Conservation (phyloP, 257 asterid genomes). For the Ocimum tenuiflorum region DNA sequence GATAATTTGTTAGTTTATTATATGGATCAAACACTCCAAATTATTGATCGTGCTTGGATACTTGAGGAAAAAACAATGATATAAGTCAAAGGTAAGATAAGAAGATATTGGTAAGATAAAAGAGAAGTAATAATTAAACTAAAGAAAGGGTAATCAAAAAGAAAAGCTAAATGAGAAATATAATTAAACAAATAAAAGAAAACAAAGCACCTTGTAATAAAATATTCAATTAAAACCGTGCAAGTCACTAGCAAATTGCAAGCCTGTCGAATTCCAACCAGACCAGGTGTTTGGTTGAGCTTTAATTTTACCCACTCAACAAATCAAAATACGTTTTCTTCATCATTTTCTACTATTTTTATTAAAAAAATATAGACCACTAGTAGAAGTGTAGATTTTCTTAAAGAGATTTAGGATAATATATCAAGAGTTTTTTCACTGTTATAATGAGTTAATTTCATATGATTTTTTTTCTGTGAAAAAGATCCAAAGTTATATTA, state of each 20-base stretch:
- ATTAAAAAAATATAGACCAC: too few species aligned
- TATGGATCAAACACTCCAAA: too few species aligned
- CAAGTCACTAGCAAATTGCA: constrained; percentile 21
- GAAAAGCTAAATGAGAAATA: neutral
- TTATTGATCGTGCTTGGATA: too few species aligned
- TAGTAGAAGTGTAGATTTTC: too few species aligned
- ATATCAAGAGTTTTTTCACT: too few species aligned
- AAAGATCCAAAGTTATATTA: too few species aligned
- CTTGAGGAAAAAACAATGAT: neutral
- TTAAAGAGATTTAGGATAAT: too few species aligned
- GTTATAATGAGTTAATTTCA: too few species aligned
- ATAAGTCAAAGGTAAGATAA: neutral
- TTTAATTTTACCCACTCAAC: constrained; percentile 24
- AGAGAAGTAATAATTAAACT: neutral
- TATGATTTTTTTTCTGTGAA: too few species aligned
- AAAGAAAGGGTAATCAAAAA: neutral
- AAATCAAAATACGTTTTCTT: constrained; percentile 3
- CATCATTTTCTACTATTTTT: too few species aligned
- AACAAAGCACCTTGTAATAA: neutral
- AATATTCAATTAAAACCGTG: constrained; percentile 24
- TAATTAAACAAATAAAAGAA: too few species aligned
- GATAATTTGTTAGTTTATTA: too few species aligned
- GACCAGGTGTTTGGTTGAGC: constrained; percentile 31
- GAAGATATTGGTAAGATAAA: neutral
- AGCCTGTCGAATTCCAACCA: constrained; percentile 21